These are phyloP conservation scores for Polytrichum commune DNA, from an alignment of 225 moss, liverwort and hornwort species.

Conservation along the genomic window DNA sequence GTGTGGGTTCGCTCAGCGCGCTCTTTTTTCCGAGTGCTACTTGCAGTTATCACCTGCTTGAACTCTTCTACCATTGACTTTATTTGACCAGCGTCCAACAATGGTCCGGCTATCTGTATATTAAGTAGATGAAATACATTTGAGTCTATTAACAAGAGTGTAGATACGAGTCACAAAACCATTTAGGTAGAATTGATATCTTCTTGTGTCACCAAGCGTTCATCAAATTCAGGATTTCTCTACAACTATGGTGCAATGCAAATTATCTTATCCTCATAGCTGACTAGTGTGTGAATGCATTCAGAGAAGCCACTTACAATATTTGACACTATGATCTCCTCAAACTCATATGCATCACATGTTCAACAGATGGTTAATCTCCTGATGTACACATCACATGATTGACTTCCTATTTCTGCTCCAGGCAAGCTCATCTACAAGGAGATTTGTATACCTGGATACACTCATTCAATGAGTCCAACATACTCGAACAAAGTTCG, in stretches of 20 bases:
- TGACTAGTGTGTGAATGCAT: no score
- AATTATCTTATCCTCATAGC: no score
- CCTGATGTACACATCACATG: no score
- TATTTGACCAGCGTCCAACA: constrained; percentile 80
- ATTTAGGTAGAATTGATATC: no score
- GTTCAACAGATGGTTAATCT: background rate
- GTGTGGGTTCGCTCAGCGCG: constrained; percentile 86
- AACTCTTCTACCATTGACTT: constrained; percentile 92
- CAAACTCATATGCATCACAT: background rate
- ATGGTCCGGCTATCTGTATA: constrained; percentile 73
- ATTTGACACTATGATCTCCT: no score
- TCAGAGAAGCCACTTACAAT: no score
- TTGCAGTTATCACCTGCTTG: constrained; percentile 94
- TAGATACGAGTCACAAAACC: no score
- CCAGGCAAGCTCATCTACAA: background rate
- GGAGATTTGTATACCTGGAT: constrained; percentile 56
- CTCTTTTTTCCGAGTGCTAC: constrained; percentile 85
- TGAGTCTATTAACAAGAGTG: no score
- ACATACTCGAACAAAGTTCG: constrained; percentile 93
- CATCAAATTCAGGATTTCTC: no score
- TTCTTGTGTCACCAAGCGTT: no score
- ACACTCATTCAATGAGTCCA: constrained; percentile 96
- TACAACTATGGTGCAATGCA: no score
- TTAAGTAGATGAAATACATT: background rate
- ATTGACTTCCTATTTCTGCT: background rate